These are phyloP conservation scores for Drechslerella coelobrocha DNA, from an alignment of 2,329 filamentous ascomycete genomes.

Conservation along the genomic window DNA sequence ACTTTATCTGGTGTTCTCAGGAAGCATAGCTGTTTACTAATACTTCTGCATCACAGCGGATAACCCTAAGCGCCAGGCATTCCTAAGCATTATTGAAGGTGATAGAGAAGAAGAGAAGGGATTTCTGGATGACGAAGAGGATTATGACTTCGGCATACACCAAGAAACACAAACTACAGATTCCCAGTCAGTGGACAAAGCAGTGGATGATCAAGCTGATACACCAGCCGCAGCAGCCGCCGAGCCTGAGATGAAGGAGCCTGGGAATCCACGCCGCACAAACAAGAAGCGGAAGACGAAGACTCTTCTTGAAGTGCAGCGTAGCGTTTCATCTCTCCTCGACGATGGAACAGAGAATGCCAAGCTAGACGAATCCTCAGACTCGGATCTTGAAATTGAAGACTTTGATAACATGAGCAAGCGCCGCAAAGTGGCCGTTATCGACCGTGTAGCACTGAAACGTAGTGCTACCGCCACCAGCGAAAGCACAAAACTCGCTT, in stretches of 20 bases:
- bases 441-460: slow-evolving; percentile 77
- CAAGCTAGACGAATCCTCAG: slow-evolving; percentile 17
- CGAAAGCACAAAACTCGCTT: slow-evolving; percentile 64
- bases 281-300: slow-evolving; percentile 32
- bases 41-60: slow-evolving; percentile 63
- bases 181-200: slow-evolving; percentile 17
- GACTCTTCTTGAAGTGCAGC: slow-evolving; percentile 27
- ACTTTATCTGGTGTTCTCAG: slow-evolving; percentile 1
- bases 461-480: slow-evolving; percentile 60
- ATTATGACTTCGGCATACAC: slow-evolving; percentile 55
- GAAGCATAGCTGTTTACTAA: slow-evolving; percentile 1
- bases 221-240: background rate
- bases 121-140: slow-evolving; percentile 68
- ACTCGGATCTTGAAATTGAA: slow-evolving; percentile 46
- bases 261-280: slow-evolving; percentile 34
- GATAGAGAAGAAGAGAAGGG: slow-evolving; percentile 78
- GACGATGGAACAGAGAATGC: slow-evolving; percentile 29
- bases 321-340: slow-evolving; percentile 31
- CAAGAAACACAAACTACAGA: slow-evolving; percentile 47
- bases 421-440: slow-evolving; percentile 60
- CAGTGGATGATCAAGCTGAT: slow-evolving; percentile 22
- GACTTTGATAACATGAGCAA: slow-evolving; percentile 51
- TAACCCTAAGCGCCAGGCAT: slow-evolving; percentile 87
- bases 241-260: slow-evolving; percentile 13
- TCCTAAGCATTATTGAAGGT: slow-evolving; percentile 88